Evolutionary conservation across 768 basidiomycete species (phyloP).

Genomic region (Hericium coralloides): DNA sequence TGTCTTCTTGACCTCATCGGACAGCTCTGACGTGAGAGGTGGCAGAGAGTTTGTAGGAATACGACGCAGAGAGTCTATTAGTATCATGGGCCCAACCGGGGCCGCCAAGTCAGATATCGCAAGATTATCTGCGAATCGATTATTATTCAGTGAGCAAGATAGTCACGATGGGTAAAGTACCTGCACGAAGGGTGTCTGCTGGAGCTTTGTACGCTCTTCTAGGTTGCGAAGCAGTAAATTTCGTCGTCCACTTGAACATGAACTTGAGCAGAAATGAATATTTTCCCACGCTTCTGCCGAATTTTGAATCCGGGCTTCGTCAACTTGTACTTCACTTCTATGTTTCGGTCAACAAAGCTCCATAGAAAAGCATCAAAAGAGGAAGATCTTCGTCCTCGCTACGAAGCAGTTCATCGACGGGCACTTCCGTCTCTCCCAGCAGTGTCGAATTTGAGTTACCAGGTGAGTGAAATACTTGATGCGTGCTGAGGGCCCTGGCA

Average conservation of each 20-base stretch:
- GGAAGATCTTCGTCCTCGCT: neutral
- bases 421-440: neutral
- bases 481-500: neutral
- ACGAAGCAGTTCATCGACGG: neutral
- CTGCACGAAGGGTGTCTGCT: no score
- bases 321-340: neutral
- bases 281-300: neutral
- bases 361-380: neutral
- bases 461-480: neutral
- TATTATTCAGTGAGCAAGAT: no score
- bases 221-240: neutral
- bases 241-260: neutral
- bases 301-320: neutral
- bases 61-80: no score
- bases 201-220: neutral
- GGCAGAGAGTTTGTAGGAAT: no score
- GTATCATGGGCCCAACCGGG: no score
- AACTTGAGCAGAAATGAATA: neutral
- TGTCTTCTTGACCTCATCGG: neutral
- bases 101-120: no score
- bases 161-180: no score
- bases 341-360: neutral
- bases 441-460: neutral
- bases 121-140: no score
- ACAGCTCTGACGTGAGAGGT: neutral